phyloP scores from a whole-genome alignment of 768 basidiomycete species.

The Suillus americanus region DNA sequence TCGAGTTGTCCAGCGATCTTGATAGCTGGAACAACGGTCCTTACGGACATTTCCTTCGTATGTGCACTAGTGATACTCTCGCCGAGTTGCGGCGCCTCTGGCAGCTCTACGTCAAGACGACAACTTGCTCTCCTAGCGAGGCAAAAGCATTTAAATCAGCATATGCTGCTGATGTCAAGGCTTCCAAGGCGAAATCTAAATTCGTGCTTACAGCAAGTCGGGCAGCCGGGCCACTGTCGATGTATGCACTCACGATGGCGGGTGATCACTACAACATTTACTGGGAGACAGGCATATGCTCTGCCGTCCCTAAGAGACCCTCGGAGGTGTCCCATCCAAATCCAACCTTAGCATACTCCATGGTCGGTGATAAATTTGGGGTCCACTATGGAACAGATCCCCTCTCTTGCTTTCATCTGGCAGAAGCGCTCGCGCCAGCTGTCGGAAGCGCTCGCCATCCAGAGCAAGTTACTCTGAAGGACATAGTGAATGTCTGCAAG shows the following conservation, averaged over 20 bases:
- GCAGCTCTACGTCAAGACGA: conserved; percentile 17
- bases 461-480: not conserved
- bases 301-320: conserved; percentile 20
- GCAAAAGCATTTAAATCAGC: conserved; percentile 15
- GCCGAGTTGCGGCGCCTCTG: conserved; percentile 22
- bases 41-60: conserved; percentile 25
- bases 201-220: conserved; percentile 16
- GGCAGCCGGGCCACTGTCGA: conserved; percentile 27
- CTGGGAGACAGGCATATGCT: conserved; percentile 26
- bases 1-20: conserved; percentile 13
- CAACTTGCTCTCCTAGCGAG: conserved; percentile 12
- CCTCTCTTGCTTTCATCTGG: conserved; percentile 31
- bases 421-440: conserved; percentile 22
- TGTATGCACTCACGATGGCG: conserved; percentile 9
- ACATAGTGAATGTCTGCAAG: conserved; percentile 4
- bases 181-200: not conserved
- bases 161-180: conserved; percentile 23
- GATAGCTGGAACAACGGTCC: conserved; percentile 28
- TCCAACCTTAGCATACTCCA: conserved; percentile 30
- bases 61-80: conserved; percentile 25
- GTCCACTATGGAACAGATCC: conserved; percentile 32
- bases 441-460: not conserved
- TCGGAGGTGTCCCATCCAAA: conserved; percentile 21
- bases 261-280: conserved; percentile 23
- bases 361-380: conserved; percentile 18